Evolutionary conservation across 129 eudicot genomes (phyloP).

Genomic region (Heracleum sosnowskyi): DNA sequence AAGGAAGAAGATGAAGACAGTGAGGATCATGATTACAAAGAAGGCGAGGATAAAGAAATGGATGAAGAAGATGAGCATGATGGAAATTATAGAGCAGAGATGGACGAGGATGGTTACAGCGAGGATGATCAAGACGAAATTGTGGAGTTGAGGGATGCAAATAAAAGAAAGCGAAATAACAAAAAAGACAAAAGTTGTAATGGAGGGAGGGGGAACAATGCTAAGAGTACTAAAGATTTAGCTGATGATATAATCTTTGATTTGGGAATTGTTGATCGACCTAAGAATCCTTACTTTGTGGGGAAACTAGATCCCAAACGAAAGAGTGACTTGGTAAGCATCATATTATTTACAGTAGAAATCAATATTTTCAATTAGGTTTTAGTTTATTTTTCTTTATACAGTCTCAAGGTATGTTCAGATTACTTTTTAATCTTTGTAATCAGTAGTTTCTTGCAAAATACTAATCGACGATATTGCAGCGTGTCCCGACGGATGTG

Average conservation of each 20-base stretch:
- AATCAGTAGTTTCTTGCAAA: background rate
- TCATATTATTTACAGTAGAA: background rate
- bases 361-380: background rate
- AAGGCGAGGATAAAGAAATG: background rate
- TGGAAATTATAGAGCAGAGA: background rate
- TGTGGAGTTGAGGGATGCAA: background rate
- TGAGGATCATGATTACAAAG: background rate
- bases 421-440: no score
- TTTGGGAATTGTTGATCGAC: background rate
- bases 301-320: background rate
- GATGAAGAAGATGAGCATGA: background rate
- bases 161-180: background rate
- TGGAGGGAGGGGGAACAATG: background rate
- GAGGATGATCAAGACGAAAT: background rate
- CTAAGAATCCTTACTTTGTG: conserved; percentile 21
- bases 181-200: background rate
- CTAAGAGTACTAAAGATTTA: background rate
- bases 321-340: background rate
- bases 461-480: background rate
- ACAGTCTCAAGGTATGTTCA: background rate
- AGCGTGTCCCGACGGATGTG: conserved; percentile 10
- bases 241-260: background rate
- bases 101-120: background rate
- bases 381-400: no score
- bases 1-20: background rate